Evolutionary conservation across 305 asterid species (phyloP).

Genomic region (Euphrasia arctica): DNA sequence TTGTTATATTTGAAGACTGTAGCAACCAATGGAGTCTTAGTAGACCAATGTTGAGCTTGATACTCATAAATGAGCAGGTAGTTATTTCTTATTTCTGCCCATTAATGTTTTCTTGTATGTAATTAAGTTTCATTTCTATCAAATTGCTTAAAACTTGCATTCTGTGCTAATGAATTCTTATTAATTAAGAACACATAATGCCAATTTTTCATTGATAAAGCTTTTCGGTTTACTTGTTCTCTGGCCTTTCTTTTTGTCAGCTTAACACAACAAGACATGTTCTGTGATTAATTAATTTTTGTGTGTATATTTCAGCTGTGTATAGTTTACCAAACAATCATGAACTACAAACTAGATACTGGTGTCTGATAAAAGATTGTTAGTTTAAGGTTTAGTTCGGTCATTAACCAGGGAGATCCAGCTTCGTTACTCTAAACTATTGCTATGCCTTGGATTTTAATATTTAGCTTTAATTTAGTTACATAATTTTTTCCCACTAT

Average conservation of each 20-base stretch:
- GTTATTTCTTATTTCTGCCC: conserved; percentile 21
- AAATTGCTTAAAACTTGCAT: neutral
- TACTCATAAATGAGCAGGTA: conserved; percentile 92
- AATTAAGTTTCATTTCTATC: neutral
- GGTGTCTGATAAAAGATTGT: conserved; percentile 18
- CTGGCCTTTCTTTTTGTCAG: conserved; percentile 6
- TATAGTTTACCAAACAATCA: conserved; percentile 4
- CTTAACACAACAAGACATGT: conserved; percentile 4
- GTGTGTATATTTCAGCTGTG: neutral
- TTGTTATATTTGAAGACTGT: conserved; percentile 89
- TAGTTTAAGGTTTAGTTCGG: neutral
- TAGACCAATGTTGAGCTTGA: conserved; percentile 94
- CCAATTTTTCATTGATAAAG: neutral
- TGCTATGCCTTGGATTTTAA: neutral
- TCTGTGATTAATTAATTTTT: neutral
- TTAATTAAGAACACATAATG: neutral
- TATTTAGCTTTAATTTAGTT: neutral
- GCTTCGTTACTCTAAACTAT: conserved; percentile 7
- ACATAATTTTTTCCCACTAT: conserved; percentile 17
- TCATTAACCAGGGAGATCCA: neutral
- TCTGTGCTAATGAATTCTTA: neutral
- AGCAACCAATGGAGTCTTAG: conserved; percentile 97
- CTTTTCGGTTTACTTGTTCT: neutral
- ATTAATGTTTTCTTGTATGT: conserved; percentile 3
- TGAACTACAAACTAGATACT: neutral